These are phyloP conservation scores for Hypoxylon sp. DNA, from an alignment of 2,329 filamentous ascomycete species.

Conservation along the genomic window DNA sequence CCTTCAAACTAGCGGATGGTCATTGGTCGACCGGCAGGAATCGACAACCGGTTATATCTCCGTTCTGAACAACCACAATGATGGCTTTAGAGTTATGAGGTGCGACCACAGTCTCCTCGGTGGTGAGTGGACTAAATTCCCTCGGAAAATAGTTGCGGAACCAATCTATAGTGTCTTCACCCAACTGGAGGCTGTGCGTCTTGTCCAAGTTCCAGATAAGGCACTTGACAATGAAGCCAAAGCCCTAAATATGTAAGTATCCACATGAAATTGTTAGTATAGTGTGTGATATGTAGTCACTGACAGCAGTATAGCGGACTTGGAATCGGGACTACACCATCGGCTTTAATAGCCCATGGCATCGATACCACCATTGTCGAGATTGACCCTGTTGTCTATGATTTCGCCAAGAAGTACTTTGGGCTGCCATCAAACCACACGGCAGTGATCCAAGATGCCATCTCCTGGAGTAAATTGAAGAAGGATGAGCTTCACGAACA, in stretches of 20 bases:
- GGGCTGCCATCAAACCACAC: constrained; percentile 82
- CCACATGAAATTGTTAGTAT: constrained; percentile 47
- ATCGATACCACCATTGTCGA: constrained; percentile 96
- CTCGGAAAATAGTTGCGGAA: constrained; percentile 75
- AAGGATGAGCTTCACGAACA: constrained; percentile 61
- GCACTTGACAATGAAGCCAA: constrained; percentile 76
- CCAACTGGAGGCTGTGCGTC: constrained; percentile 91
- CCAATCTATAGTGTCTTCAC: constrained; percentile 97
- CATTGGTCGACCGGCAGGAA: constrained; percentile 84
- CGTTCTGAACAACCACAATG: constrained; percentile 81
- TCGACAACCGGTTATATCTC: constrained; percentile 94
- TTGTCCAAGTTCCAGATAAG: constrained; percentile 74
- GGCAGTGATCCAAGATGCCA: constrained; percentile 85
- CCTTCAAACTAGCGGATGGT: constrained; percentile 77
- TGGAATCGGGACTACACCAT: constrained; percentile 91
- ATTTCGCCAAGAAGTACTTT: constrained; percentile 88
- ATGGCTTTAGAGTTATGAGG: constrained; percentile 84
- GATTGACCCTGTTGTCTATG: constrained; percentile 90
- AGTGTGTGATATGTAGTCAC: constrained; percentile 10
- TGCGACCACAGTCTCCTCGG: constrained; percentile 96
- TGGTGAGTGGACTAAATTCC: constrained; percentile 83
- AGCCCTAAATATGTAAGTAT: constrained; percentile 86
- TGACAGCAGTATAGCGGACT: constrained; percentile 74
- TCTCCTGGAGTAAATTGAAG: constrained; percentile 72
- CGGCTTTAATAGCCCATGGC: constrained; percentile 87